Base-by-base conservation (phyloP, 805 yeast genomes). In the Candida ulmi region DNA sequence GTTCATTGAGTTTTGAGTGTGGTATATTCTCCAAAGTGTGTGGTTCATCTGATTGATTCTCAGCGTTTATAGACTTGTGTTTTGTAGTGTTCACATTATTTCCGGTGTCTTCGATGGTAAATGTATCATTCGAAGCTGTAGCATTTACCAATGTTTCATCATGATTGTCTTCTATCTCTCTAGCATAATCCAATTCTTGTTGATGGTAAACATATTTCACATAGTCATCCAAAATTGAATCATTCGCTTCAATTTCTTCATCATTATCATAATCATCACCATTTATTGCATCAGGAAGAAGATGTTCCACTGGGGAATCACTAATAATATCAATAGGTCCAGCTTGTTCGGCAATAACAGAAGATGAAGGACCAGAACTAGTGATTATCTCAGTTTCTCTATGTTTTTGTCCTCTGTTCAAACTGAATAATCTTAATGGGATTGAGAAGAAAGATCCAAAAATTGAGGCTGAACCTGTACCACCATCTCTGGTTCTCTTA, bases 201-300 rank as follows among this genome's bases (percentile, higher is more conserved):
- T 34, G 19, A 32, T 25, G 27, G 26, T 37, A 35, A 11, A 43
- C 30, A 16, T 45, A 43, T 16, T 31, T 37, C n/a, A 45, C 38
- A 33, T 43, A 45, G 18, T 38, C 39, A 8, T 43, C 42, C 24
- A 43, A 40, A 2, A 45, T 33, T 4, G 43, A 40, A 37, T 45
- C 49, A 30, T 5, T 21, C 18, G 15, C 24, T 3, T 21, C 21
- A 3, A 30, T 27, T 15, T 26, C 15, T 6, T 25, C 41, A 31
- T 35, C 21, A 3, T 19, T 31, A 2, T 18, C 18, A n/a, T 37
- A 38, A 11, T 18, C 33, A 12, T 23, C 31, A 6, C 7, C 38
- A 11, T 16, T 8, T 12, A 16, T 21, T 6, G 24, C 17, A 5
- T 17, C 23, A 23, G 27, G 25, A 19, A 17, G 7, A 6, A 25